These are phyloP conservation scores for Xylaria digitata DNA, from an alignment of 2,329 filamentous ascomycete species.

Conservation along the genomic window DNA sequence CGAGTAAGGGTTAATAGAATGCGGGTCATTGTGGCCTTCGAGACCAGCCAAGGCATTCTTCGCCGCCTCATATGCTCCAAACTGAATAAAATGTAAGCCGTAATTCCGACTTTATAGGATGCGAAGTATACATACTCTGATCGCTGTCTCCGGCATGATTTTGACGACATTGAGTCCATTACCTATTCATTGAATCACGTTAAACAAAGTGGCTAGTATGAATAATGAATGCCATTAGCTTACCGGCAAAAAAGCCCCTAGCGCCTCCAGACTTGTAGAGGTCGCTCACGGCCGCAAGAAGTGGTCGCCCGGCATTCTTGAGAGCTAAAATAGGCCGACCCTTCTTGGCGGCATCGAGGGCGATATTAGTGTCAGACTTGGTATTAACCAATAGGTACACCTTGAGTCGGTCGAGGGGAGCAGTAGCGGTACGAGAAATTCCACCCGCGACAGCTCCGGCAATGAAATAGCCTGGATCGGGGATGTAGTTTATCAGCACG, in stretches of 20 bases:
- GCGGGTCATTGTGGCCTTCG: slow-evolving; percentile 88
- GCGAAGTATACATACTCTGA: slow-evolving; percentile 67
- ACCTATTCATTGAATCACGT: slow-evolving; percentile 63
- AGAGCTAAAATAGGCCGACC: slow-evolving; percentile 74
- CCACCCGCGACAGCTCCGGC: slow-evolving; percentile 95
- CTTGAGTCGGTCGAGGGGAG: slow-evolving; percentile 95
- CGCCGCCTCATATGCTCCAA: slow-evolving; percentile 95
- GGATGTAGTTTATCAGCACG: slow-evolving; percentile 75
- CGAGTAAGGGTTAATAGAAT: slow-evolving; percentile 81
- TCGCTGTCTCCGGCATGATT: slow-evolving; percentile 98
- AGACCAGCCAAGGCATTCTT: slow-evolving; percentile 87
- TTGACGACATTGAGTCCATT: slow-evolving; percentile 97
- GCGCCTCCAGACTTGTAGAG: slow-evolving; percentile 88
- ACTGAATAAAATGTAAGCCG: slow-evolving; percentile 57
- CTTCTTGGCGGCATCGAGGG: slow-evolving; percentile 74
- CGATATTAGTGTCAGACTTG: slow-evolving; percentile 65
- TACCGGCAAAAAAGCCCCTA: slow-evolving; percentile 92
- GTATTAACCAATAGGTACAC: slow-evolving; percentile 97
- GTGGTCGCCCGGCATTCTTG: slow-evolving; percentile 73
- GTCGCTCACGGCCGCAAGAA: slow-evolving; percentile 78
- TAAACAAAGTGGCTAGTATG: slow-evolving; percentile 16
- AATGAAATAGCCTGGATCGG: slow-evolving; percentile 96
- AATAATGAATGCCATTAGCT: slow-evolving; percentile 46
- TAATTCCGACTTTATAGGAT: background rate
- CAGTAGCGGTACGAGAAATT: slow-evolving; percentile 93